Percentiles rank a stretch among this genome's conserved stretches.
These are phyloP conservation scores for Populus hybrid DNA, from an alignment of 441 rosid genomes.

Conservation along the genomic window DNA sequence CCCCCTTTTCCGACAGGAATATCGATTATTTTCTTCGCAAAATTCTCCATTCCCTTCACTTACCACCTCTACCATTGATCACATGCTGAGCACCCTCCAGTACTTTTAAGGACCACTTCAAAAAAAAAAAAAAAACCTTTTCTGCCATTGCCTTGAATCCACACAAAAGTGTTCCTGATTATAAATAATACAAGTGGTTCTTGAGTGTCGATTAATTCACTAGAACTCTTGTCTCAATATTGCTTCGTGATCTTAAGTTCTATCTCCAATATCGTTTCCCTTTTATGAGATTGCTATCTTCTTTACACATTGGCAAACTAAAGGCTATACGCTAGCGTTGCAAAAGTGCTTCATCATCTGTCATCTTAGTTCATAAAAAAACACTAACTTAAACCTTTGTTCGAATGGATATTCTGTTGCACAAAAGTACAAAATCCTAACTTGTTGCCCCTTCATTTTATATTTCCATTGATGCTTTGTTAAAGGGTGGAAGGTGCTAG, in stretches of 20 bases:
- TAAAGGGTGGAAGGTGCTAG: neutral
- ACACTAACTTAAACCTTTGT: neutral
- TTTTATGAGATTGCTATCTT: neutral
- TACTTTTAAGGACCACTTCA: constrained; percentile 7
- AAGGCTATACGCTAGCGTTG: neutral
- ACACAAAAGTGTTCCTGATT: neutral
- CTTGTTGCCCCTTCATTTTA: neutral
- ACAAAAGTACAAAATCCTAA: constrained; percentile 5
- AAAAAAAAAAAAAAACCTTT: neutral
- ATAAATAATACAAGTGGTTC: neutral
- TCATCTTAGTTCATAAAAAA: neutral
- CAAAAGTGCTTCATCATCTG: constrained; percentile 1
- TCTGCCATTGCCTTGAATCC: neutral
- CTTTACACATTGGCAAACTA: neutral
- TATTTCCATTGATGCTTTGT: neutral
- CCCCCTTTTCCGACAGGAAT: constrained; percentile 24
- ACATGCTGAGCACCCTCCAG: constrained; percentile 8
- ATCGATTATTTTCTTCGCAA: neutral
- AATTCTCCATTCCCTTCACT: constrained; percentile 6
- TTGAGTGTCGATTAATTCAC: neutral
- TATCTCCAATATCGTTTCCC: neutral
- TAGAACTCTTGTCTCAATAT: neutral
- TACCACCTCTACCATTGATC: neutral
- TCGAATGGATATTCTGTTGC: neutral
- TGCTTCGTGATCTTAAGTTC: neutral